Evolutionary conservation across 768 basidiomycete species (phyloP).

Genomic region (Trametes meyenii): DNA sequence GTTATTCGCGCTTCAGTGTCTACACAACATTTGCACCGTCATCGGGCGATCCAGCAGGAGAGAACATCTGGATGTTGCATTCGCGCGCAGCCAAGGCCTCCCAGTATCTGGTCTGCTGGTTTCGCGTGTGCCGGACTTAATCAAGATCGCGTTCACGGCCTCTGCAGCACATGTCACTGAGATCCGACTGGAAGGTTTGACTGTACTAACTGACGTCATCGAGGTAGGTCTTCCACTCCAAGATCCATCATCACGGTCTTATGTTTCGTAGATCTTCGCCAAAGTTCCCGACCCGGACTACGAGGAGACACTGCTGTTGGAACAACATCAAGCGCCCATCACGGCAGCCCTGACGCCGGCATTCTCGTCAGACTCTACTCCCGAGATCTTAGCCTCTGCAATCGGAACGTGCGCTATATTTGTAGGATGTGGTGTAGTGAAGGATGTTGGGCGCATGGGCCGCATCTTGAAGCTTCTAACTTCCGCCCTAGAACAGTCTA

Average conservation of each 20-base stretch:
- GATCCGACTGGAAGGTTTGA: conserved; percentile 87
- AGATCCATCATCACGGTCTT: neutral
- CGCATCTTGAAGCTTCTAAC: conserved; percentile 89
- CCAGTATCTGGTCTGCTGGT: conserved; percentile 68
- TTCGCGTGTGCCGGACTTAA: conserved; percentile 87
- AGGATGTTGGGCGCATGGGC: conserved; percentile 90
- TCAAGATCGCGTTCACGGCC: conserved; percentile 97
- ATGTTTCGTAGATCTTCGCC: conserved; percentile 70
- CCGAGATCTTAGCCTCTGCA: conserved; percentile 91
- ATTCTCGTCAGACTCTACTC: conserved; percentile 93
- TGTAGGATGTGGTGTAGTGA: conserved; percentile 93
- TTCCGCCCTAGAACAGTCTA: conserved; percentile 85
- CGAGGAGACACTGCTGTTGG: conserved; percentile 84
- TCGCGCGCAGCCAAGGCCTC: conserved; percentile 65
- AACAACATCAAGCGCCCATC: conserved; percentile 98
- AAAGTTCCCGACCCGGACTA: conserved; percentile 90
- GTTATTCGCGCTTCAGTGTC: conserved; percentile 88
- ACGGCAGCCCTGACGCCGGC: conserved; percentile 97
- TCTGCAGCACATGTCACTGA: conserved; percentile 96
- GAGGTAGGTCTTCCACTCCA: conserved; percentile 54
- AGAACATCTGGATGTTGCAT: conserved; percentile 82
- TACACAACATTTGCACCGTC: conserved; percentile 85
- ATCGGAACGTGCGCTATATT: conserved; percentile 94
- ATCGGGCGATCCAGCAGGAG: conserved; percentile 70
- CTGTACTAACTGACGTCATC: conserved; percentile 90